Base-by-base conservation (phyloP, 805 yeast genomes). In the Lipomyces lipofer region DNA sequence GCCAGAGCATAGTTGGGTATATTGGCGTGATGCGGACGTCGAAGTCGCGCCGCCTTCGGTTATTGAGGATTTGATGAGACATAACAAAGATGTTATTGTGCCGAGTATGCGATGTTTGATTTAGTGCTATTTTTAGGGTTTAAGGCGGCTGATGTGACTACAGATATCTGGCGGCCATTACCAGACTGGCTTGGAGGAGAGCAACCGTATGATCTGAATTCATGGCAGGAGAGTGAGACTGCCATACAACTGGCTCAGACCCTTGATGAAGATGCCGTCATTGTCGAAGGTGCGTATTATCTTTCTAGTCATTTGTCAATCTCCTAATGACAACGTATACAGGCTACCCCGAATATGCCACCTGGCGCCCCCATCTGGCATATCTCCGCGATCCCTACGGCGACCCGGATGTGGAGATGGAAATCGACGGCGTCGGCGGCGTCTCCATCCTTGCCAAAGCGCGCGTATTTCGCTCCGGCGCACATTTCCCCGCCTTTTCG, bases 21-120 rank as follows among this genome's bases (percentile, higher is more conserved):
- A 91, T 70, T 91, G 98, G 98, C 78, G 98, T 72, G 97, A 91
- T 73, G 96, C 92, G n/a, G 97, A 91, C 71, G 96, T 91, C 17
- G 97, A 91, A 69, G 83, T 91, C 0, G 83, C 86, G 24, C 95
- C 97, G 2, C 78, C 84, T 1, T 84, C 96, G 0, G 81, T 91
- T 53, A 71, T 91, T 57, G 96, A 91, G 71, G 97, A 91, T 71
- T 75, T 91, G 63, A 92, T 92, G 97, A 87, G 83, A 64, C 96
- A 89, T 70, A 83, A 86, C 69, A 83, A 81, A 68, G 97, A 92
- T 69, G 94, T 91, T 29, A 88, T 91, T 50, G 98, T 91, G 21
- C 98, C 97, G 21, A 91, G 94, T 67, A 86, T 85, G 68, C 45
- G 8, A 15, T 32, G 9, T 22, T 6, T 6, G 17, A 19, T 12